phyloP scores from a whole-genome alignment of 768 basidiomycete genomes.

The Lentinula lateritia region DNA sequence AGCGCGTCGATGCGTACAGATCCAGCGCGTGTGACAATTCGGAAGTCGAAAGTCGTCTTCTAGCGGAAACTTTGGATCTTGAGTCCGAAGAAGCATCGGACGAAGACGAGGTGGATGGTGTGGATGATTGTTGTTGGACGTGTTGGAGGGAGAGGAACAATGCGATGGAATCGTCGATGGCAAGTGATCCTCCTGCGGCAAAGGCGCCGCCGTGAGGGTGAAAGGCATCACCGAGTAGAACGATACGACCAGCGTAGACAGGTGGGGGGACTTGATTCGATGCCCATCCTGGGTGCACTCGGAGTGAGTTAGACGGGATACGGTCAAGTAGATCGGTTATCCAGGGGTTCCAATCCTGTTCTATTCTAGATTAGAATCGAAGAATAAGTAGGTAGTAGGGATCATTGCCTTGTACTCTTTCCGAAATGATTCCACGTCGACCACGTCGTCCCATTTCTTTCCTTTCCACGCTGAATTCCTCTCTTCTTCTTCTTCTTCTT shows the following conservation, averaged over 20 bases:
- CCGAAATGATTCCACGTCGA: not conserved
- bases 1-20: conserved; percentile 1
- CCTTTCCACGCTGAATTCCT: not conserved
- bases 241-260: not conserved
- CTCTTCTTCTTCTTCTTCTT: not conserved
- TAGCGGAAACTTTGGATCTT: not conserved
- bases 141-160: not conserved
- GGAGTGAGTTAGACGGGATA: not conserved
- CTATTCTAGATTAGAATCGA: not conserved
- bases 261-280: not conserved
- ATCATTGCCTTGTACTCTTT: not conserved
- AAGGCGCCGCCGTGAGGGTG: not conserved
- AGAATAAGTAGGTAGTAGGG: too few relatives aligned
- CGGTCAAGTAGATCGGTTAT: not conserved
- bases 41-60: not conserved
- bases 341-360: not conserved
- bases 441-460: not conserved
- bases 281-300: not conserved
- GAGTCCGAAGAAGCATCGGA: not conserved
- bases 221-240: not conserved
- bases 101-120: not conserved
- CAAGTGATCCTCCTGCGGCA: not conserved
- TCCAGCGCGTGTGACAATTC: not conserved
- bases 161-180: not conserved
- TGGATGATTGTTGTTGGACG: not conserved